phyloP scores from a whole-genome alignment of 2,329 filamentous ascomycete species.

The Dactylellina drechsleri region DNA sequence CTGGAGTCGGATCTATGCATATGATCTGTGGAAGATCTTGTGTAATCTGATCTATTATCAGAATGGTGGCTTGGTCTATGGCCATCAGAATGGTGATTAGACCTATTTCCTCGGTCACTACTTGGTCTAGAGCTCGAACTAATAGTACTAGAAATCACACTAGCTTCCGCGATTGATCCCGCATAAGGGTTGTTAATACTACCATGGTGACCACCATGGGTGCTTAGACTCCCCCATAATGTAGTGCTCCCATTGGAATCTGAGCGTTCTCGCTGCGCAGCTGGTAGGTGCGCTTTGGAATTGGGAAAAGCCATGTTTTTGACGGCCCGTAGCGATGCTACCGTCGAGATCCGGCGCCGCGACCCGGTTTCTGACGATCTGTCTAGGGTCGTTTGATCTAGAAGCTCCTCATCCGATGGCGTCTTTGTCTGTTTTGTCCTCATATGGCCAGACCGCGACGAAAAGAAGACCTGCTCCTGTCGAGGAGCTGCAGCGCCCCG shows the following conservation, averaged over 20 bases:
- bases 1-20: too few relatives aligned
- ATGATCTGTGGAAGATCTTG: too few relatives aligned
- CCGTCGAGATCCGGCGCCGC: conserved; percentile 43
- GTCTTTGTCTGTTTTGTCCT: conserved; percentile 42
- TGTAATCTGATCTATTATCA: conserved; percentile 22
- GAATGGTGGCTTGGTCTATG: conserved; percentile 36
- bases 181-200: conserved; percentile 35
- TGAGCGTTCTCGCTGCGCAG: conserved; percentile 21
- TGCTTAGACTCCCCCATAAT: conserved; percentile 37
- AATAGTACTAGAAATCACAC: conserved; percentile 38
- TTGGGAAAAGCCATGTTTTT: conserved; percentile 41
- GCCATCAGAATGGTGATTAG: conserved; percentile 4
- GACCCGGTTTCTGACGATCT: conserved; percentile 35
- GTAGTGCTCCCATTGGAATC: conserved; percentile 39
- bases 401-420: neutral
- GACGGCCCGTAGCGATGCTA: conserved; percentile 45
- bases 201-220: conserved; percentile 2
- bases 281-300: conserved; percentile 46
- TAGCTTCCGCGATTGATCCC: conserved; percentile 3
- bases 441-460: conserved; percentile 40
- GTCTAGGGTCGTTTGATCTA: conserved; percentile 10
- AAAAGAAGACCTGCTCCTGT: conserved; percentile 53
- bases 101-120: neutral
- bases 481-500: conserved; percentile 49
- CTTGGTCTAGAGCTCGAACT: conserved; percentile 31